Conservation (phyloP, 2,329 filamentous ascomycete species). For the Phoma sp. region DNA sequence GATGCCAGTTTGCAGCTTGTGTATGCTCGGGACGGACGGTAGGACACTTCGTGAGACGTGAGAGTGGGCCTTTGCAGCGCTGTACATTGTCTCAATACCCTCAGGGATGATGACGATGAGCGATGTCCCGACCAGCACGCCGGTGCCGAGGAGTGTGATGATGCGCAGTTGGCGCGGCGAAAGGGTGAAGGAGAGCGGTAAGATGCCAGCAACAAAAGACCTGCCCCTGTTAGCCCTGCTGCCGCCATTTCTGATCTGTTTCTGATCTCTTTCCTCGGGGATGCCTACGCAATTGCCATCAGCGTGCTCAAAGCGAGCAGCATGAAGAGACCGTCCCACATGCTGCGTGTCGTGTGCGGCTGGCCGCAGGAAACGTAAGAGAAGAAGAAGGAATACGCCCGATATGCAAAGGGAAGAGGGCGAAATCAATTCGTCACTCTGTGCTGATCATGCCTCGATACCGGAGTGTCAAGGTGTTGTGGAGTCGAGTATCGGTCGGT, state of each 20-base stretch:
- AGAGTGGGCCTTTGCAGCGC: constrained; percentile 48
- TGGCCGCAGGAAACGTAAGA: constrained; percentile 11
- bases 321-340: constrained; percentile 69
- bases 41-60: constrained; percentile 31
- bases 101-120: constrained; percentile 98
- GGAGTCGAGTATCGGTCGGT: constrained; percentile 7
- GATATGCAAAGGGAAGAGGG: constrained; percentile 21
- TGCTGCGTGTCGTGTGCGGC: constrained; percentile 36
- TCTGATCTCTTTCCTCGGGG: background rate
- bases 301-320: constrained; percentile 68
- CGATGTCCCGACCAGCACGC: constrained; percentile 91
- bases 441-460: constrained; percentile 24
- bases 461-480: background rate
- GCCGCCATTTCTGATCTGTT: background rate
- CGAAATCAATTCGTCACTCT: constrained; percentile 15
- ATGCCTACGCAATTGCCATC: constrained; percentile 67
- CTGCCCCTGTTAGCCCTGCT: constrained; percentile 55
- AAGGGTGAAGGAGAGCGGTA: constrained; percentile 87
- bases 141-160: constrained; percentile 90
- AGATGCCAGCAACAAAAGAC: constrained; percentile 89
- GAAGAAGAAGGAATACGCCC: constrained; percentile 15
- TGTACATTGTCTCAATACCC: constrained; percentile 88
- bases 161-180: constrained; percentile 86
- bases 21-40: constrained; percentile 32
- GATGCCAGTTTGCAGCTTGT: constrained; percentile 35